Evolutionary conservation across 2,329 filamentous ascomycete genomes (phyloP), one percentile per base, ranked within the genome.

Genomic region (Penicillium brasilianum): DNA sequence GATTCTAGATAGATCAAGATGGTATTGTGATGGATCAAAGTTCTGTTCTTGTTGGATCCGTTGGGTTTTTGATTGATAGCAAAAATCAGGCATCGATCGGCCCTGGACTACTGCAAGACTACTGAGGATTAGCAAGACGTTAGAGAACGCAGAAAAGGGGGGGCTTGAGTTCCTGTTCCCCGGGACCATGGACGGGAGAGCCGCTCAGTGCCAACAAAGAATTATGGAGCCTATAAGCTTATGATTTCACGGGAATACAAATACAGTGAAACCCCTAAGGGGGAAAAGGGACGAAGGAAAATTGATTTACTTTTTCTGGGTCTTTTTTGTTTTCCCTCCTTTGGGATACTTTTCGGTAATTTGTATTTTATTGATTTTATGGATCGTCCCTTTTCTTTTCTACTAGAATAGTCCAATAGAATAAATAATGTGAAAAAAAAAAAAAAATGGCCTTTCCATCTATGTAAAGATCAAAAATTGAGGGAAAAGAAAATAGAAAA

Each of bases 101-200:
- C 54, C 48, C 32, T 54, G 49, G 34, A 43, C 60, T 63, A 56
- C 55, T 66, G 57, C 57, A 58, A 60, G 49, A 59, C 44, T 55
- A 20, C 36, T n/a, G 20, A n/a, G 30, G 54, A 50, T 58, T 55
- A 44, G 44, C 54, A 55, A 60, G 62, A 69, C 63, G 65, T 67
- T 66, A 61, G 64, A 65, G 62, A 65, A 57, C 63, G 57, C 61
- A 67, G 65, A 69, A 74, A 72, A 66, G 70, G 70, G 70, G 70
- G 69, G 62, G 61, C n/a, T 55, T 64, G 61, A 66, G 70, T 71
- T 69, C 72, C 72, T 74, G 65, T 69, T 70, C 69, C 64, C 68
- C 70, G 72, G 73, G 72, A 72, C 71, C 57, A 68, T 60, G 63
- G 58, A 65, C 65, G 73, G 73, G 72, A 73, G 68, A 74, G 71